Evolutionary conservation across 192 early-diverging fungal genomes (phyloP).

Genomic region (Umbelopsis isabellina): DNA sequence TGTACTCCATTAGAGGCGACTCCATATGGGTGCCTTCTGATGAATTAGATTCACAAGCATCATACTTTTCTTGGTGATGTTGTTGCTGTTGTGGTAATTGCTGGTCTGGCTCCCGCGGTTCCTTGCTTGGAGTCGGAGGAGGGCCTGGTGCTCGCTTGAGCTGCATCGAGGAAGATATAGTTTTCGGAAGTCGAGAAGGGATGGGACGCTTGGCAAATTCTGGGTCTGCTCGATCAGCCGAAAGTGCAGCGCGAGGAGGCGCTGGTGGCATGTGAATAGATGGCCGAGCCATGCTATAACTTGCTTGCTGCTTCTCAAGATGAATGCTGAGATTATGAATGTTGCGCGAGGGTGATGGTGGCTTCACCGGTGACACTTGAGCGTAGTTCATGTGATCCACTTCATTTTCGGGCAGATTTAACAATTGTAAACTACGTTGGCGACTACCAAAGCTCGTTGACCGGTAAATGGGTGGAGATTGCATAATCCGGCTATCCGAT

Average conservation of each 20-base stretch:
- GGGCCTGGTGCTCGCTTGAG: conserved; percentile 34
- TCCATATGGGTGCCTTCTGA: conserved; percentile 14
- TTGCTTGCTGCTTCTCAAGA: neutral
- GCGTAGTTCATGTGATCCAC: conserved; percentile 28
- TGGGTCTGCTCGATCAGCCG: neutral
- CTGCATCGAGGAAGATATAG: conserved; percentile 24
- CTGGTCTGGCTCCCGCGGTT: too few species aligned
- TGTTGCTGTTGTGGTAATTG: neutral
- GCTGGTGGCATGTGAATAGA: conserved; percentile 9
- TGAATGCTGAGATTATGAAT: conserved; percentile 3
- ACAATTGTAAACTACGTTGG: conserved; percentile 25
- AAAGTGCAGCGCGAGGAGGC: conserved; percentile 17
- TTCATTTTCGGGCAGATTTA: conserved; percentile 25
- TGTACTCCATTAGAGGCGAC: conserved; percentile 6
- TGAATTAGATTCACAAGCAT: conserved; percentile 16
- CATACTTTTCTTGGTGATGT: neutral
- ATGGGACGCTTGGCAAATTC: conserved; percentile 22
- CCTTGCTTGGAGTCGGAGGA: conserved; percentile 40
- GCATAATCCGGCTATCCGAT: neutral
- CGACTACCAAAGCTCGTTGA: conserved; percentile 29
- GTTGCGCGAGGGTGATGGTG: neutral
- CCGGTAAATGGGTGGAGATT: conserved; percentile 32
- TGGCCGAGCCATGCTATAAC: neutral
- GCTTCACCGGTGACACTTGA: conserved; percentile 3
- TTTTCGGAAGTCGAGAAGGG: neutral